Percentiles rank a stretch among this genome's conserved stretches.
phyloP scores from a whole-genome alignment of 2,329 filamentous ascomycete genomes.

The Aspergillus sp. region DNA sequence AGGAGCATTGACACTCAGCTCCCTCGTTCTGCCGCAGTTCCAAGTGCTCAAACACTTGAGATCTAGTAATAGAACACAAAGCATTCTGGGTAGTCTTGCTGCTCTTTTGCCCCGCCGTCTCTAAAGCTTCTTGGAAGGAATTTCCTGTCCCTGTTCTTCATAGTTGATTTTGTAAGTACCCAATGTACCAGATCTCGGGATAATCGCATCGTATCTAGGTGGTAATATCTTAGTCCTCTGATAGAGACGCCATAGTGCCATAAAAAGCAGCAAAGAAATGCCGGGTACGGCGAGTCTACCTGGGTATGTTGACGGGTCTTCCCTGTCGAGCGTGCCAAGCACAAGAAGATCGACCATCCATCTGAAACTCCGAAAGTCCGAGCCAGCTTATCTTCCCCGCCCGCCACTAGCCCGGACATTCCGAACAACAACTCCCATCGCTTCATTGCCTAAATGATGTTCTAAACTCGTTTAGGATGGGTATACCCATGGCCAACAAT shows the following conservation, averaged over 20 bases:
- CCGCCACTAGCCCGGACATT: conserved; percentile 8
- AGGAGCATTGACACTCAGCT: background rate
- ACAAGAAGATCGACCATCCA: background rate
- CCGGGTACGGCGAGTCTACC: too few relatives aligned
- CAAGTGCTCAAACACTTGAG: background rate
- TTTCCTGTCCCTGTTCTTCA: background rate
- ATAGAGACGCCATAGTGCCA: too few relatives aligned
- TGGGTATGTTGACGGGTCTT: too few relatives aligned
- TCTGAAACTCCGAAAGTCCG: background rate
- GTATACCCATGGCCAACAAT: conserved; percentile 65
- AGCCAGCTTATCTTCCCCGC: background rate
- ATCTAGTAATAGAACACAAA: background rate
- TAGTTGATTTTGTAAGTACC: background rate
- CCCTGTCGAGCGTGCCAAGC: conserved; percentile 3
- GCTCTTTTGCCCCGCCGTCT: background rate
- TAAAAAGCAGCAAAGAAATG: too few relatives aligned
- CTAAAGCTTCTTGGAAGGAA: background rate
- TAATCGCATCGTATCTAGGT: too few relatives aligned
- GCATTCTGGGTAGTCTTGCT: background rate
- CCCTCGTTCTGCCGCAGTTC: too few relatives aligned
- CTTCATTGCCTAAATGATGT: conserved; percentile 12
- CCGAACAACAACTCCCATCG: background rate
- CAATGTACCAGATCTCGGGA: background rate
- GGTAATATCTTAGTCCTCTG: too few relatives aligned
- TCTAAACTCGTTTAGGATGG: conserved; percentile 46